These are phyloP conservation scores for Entophlyctis luteolus DNA, from an alignment of 192 early-diverging fungal genomes.

Conservation along the genomic window DNA sequence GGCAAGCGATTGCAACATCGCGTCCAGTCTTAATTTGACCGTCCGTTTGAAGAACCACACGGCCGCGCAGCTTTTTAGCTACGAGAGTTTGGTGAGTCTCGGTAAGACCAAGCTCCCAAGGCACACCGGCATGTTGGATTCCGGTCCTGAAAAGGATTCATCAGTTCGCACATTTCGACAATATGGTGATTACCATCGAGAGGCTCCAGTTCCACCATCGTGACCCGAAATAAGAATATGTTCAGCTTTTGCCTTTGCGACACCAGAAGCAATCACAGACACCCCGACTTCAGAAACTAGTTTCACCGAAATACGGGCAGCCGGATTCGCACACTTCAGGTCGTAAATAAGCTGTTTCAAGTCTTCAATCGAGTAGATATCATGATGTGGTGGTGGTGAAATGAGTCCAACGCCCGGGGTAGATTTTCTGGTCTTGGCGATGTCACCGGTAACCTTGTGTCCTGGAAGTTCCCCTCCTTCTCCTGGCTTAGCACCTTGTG, in stretches of 20 bases:
- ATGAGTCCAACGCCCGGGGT: constrained; percentile 95
- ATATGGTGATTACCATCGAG: constrained; percentile 67
- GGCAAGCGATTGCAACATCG: constrained; percentile 94
- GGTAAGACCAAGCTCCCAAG: constrained; percentile 98
- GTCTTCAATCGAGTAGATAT: constrained; percentile 99
- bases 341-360: constrained; percentile 98
- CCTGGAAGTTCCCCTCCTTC: constrained; percentile 88
- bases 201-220: constrained; percentile 98
- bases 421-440: constrained; percentile 82
- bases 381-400: constrained; percentile 96
- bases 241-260: constrained; percentile 94
- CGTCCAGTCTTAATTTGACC: constrained; percentile 97
- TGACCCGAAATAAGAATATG: constrained; percentile 92
- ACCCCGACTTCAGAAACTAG: constrained; percentile 97
- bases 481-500: constrained; percentile 97
- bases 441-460: constrained; percentile 53
- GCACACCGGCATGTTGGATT: constrained; percentile 97
- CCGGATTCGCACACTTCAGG: constrained; percentile 88
- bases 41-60: constrained; percentile 95
- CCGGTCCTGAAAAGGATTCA: constrained; percentile 67
- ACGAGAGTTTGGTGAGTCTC: constrained; percentile 99
- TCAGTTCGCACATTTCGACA: too few species aligned
- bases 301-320: constrained; percentile 90
- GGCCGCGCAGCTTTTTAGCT: constrained; percentile 91
- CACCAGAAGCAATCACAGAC: constrained; percentile 94